These are phyloP conservation scores for Calocybe gangraenosa DNA, from an alignment of 768 basidiomycete genomes.

Conservation along the genomic window DNA sequence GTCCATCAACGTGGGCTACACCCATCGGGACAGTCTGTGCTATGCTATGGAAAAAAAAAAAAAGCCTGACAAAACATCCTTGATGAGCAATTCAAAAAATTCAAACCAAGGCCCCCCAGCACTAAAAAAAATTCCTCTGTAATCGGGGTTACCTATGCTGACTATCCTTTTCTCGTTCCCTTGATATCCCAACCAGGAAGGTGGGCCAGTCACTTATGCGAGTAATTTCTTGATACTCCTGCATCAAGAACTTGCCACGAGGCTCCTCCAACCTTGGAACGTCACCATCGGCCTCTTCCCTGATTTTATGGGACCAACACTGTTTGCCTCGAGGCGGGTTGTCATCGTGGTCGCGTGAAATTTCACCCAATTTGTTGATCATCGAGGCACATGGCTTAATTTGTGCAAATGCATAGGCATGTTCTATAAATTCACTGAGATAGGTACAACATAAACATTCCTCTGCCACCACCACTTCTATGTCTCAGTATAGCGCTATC, in stretches of 20 bases:
- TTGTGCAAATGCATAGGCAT: background rate
- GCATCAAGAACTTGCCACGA: conserved; percentile 11
- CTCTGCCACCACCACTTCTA: conserved; percentile 2
- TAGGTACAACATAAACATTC: background rate
- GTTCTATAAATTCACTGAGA: conserved; percentile 11
- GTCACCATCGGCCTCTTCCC: conserved; percentile 9
- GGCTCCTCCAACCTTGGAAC: conserved; percentile 6
- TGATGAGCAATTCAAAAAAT: too few relatives aligned
- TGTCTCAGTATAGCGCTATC: conserved; percentile 27
- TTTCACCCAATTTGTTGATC: conserved; percentile 7
- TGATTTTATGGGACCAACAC: conserved; percentile 5
- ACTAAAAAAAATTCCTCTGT: too few relatives aligned
- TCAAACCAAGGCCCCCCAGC: too few relatives aligned
- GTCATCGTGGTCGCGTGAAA: conserved; percentile 12
- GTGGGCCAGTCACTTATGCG: background rate
- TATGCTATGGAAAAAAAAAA: too few relatives aligned
- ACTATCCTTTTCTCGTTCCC: too few relatives aligned
- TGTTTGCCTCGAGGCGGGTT: conserved; percentile 18
- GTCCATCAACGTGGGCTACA: too few relatives aligned
- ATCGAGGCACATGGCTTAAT: conserved; percentile 17
- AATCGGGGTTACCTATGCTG: too few relatives aligned
- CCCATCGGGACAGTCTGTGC: too few relatives aligned
- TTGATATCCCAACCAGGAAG: conserved; percentile 1
- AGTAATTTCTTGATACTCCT: conserved; percentile 2
- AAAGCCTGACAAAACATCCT: too few relatives aligned